Conservation (phyloP, 306 rosid genomes). For the Acacia acuminata region DNA sequence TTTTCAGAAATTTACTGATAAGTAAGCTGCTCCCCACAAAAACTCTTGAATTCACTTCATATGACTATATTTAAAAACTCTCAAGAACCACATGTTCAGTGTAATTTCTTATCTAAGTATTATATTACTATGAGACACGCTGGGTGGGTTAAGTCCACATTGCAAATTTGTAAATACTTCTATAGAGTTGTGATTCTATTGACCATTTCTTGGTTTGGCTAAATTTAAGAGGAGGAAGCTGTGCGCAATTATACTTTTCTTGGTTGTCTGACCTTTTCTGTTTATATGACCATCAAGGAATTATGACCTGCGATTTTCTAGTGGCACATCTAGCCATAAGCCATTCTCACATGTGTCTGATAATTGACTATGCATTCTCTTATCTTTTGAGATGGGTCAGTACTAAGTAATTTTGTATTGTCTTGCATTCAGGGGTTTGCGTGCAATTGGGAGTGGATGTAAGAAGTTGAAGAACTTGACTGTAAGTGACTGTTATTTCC, state of each 20-base stretch:
- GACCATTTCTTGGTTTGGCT: constrained; percentile 17
- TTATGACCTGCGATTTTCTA: background rate
- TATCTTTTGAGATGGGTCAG: background rate
- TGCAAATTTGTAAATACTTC: constrained; percentile 8
- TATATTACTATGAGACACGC: background rate
- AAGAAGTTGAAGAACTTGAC: constrained; percentile 86
- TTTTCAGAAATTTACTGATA: constrained; percentile 85
- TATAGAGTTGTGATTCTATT: background rate
- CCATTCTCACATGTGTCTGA: background rate
- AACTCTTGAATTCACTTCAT: constrained; percentile 16
- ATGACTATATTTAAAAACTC: constrained; percentile 17
- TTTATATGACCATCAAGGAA: constrained; percentile 8
- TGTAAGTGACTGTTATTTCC: constrained; percentile 83
- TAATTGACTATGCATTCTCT: background rate
- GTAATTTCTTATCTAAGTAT: background rate
- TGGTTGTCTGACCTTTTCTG: background rate
- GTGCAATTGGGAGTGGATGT: constrained; percentile 79
- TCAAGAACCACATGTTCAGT: constrained; percentile 2
- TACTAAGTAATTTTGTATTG: constrained; percentile 19
- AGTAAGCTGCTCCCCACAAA: constrained; percentile 48
- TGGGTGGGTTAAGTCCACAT: background rate
- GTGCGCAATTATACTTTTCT: background rate
- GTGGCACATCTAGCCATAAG: background rate
- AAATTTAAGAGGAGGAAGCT: constrained; percentile 15
- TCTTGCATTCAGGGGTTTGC: constrained; percentile 64